Evolutionary conservation across 495 filamentous ascomycete species (phyloP), one percentile per base, ranked within the genome.

Genomic region (Glutinoglossum americanum): DNA sequence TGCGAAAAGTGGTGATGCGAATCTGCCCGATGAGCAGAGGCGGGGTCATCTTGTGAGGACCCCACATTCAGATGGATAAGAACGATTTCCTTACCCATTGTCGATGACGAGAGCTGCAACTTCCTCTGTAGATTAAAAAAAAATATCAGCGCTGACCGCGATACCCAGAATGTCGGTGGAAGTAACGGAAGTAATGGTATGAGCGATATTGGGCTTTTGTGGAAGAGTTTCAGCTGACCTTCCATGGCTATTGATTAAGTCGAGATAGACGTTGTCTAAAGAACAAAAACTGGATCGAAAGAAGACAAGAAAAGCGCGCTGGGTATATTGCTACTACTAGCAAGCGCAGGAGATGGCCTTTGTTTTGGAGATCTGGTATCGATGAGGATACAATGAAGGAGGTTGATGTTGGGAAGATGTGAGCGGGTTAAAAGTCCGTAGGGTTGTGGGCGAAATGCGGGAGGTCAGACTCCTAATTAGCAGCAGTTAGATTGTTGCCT

Each of bases 71-170:
- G 58, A 70, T 66, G 62, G 60, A 61, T 60, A 56, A 64, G 57
- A 55, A 26, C 45, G 30, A 26, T 64, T 57, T 68, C 69, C 87
- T 81, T 87, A 98, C 92, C 92, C 92, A 97, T 98, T 98, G 89
- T 98, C 92, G 75, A 98, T 98, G 75, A 98, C 92, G 87, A 98
- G 90, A 74, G 92, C 92, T 74, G 92, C 92, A 76, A 98, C 92
- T 85, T 98, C 92, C 79, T 98, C 92, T 97, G 71, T 74, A 77
- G 57, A 35, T 19, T 15, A 59, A 59, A 37, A 1, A 58, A 37
- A 17, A 10, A 27, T 44, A 32, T 53, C n/a, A 53, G 49, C 49
- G 30, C 11, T 28, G 11, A 21, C 19, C n/a, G 41, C 13, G n/a
- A 23, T 15, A 7, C 13, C n/a, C 9, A 23, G 4, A 10, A 1